phyloP scores from a whole-genome alignment of 2,329 filamentous ascomycete genomes.

The Blastomyces percursus region DNA sequence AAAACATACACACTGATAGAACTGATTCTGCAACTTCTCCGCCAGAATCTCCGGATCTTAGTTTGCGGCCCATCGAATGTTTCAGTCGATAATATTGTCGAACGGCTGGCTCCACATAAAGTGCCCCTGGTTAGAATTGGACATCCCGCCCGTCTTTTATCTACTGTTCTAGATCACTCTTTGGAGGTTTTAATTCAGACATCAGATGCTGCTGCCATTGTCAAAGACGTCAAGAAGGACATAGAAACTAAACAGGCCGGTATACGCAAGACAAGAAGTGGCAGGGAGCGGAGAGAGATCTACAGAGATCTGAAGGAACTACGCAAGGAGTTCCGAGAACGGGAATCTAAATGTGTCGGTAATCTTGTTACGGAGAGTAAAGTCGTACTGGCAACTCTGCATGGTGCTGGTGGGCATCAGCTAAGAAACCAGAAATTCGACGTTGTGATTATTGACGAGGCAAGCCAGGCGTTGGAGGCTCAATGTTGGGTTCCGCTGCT shows the following conservation, averaged over 20 bases:
- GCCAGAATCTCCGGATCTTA: slow-evolving; percentile 60
- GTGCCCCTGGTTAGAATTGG: slow-evolving; percentile 81
- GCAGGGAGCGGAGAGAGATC: slow-evolving; percentile 66
- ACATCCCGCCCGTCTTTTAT: slow-evolving; percentile 81
- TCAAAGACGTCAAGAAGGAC: slow-evolving; percentile 79
- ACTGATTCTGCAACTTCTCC: slow-evolving; percentile 80
- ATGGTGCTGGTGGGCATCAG: slow-evolving; percentile 81
- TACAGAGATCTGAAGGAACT: slow-evolving; percentile 78
- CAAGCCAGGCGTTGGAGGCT: slow-evolving; percentile 87
- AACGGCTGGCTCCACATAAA: slow-evolving; percentile 73
- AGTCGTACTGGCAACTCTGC: slow-evolving; percentile 83
- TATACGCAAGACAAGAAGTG: slow-evolving; percentile 74
- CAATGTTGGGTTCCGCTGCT: slow-evolving; percentile 93
- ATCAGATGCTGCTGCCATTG: slow-evolving; percentile 78
- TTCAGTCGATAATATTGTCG: slow-evolving; percentile 95
- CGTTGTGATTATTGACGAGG: slow-evolving; percentile 91
- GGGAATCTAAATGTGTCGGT: slow-evolving; percentile 70
- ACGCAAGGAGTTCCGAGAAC: slow-evolving; percentile 74
- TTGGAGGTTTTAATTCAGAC: slow-evolving; percentile 84
- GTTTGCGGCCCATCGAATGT: slow-evolving; percentile 98
- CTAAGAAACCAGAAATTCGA: slow-evolving; percentile 73
- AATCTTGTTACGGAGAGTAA: slow-evolving; percentile 65
- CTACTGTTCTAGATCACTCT: slow-evolving; percentile 78
- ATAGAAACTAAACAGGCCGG: slow-evolving; percentile 87
- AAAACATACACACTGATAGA: slow-evolving; percentile 97